Evolutionary conservation across 2,329 filamentous ascomycete genomes (phyloP).

Genomic region (Chrysoporthe deuterocubensis): DNA sequence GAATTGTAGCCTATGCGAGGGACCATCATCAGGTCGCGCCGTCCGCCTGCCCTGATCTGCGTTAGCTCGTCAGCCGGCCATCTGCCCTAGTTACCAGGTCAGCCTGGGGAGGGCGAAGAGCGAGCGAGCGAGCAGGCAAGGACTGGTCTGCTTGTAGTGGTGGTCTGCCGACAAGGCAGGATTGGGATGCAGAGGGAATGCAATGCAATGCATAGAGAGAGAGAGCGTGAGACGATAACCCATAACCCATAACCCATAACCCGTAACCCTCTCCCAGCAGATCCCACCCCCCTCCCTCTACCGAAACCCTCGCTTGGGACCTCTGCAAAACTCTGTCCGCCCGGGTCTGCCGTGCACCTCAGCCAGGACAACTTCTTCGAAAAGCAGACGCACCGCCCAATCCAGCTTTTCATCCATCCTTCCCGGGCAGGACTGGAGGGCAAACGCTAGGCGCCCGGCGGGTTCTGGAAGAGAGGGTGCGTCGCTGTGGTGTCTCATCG

Average conservation of each 20-base stretch:
- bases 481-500: not conserved
- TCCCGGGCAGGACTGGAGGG: not conserved
- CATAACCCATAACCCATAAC: not conserved
- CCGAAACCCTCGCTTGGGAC: not conserved
- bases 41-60: constrained; percentile 18
- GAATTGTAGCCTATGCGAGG: too few species aligned
- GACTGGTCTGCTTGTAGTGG: not conserved
- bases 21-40: too few species aligned
- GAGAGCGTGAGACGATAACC: not conserved
- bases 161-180: not conserved
- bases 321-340: constrained; percentile 3
- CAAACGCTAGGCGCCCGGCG: not conserved
- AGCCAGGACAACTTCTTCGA: not conserved
- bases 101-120: not conserved
- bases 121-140: not conserved
- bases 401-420: not conserved
- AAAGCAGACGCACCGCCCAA: not conserved
- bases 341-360: not conserved
- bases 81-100: not conserved
- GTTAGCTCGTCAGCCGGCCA: constrained; percentile 19
- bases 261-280: not conserved
- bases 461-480: not conserved
- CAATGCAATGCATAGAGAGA: not conserved
- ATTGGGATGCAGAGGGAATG: constrained; percentile 2
- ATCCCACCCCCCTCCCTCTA: not conserved